Conservation (phyloP, 2,329 filamentous ascomycete genomes). For the Neurospora crassa region DNA sequence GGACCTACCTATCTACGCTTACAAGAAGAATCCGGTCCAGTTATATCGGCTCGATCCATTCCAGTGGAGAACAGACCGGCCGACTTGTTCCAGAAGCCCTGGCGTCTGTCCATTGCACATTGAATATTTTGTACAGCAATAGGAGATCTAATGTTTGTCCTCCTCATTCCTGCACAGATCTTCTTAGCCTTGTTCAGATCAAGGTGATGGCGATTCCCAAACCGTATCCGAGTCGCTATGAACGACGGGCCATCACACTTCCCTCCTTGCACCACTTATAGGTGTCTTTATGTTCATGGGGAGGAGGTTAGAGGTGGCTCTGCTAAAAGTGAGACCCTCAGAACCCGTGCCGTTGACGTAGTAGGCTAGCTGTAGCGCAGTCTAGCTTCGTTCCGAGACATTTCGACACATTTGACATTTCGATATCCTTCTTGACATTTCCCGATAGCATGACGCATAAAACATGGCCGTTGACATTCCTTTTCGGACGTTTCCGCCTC, state of each 20-base stretch:
- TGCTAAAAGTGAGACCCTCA: neutral
- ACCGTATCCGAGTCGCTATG: neutral
- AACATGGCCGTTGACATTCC: neutral
- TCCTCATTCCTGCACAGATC: neutral
- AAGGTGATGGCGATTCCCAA: neutral
- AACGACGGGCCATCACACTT: neutral
- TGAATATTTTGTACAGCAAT: neutral
- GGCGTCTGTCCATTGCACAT: neutral
- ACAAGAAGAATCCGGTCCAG: neutral
- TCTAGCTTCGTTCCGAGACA: neutral
- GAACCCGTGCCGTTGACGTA: neutral
- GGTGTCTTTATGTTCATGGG: accelerated
- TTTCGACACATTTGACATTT: neutral
- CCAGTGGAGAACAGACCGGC: neutral
- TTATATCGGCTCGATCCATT: neutral
- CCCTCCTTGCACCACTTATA: neutral
- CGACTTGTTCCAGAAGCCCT: neutral
- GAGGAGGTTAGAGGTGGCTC: neutral
- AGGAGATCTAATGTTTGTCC: neutral
- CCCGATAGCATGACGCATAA: neutral
- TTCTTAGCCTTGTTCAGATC: neutral
- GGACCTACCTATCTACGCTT: neutral
- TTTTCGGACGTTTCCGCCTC: neutral
- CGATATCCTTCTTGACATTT: neutral
- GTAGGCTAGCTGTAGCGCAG: neutral